These are phyloP conservation scores for Erigeron canadensis DNA, from an alignment of 129 eudicot species.

Conservation along the genomic window DNA sequence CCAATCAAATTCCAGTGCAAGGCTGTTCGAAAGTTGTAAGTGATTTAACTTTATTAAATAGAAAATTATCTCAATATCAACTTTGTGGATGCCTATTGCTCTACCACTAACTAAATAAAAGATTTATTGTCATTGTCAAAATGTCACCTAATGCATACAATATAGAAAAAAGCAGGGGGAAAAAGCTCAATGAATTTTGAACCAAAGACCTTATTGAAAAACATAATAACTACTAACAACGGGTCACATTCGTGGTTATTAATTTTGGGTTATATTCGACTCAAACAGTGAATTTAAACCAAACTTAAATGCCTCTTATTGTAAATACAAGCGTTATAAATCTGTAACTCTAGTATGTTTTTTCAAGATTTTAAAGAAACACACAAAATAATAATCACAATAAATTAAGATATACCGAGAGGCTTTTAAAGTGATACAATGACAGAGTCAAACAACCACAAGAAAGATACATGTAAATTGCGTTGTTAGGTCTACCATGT, in stretches of 20 bases:
- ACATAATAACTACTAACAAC: too few relatives aligned
- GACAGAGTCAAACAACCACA: slow-evolving; percentile 29
- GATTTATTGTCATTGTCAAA: background rate
- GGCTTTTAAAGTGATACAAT: slow-evolving; percentile 21
- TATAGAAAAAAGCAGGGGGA: too few relatives aligned
- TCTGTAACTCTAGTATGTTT: too few relatives aligned
- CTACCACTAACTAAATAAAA: slow-evolving; percentile 14
- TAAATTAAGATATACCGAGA: background rate
- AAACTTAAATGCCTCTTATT: too few relatives aligned
- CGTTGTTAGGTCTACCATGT: slow-evolving; percentile 29
- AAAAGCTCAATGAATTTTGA: too few relatives aligned
- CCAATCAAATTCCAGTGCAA: slow-evolving; percentile 20
- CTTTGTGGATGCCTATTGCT: slow-evolving; percentile 13
- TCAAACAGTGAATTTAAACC: background rate
- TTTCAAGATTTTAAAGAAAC: too few relatives aligned
- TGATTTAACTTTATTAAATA: background rate
- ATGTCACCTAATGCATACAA: background rate
- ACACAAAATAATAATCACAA: background rate
- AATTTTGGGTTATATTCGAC: background rate
- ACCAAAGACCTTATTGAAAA: too few relatives aligned
- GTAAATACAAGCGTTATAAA: too few relatives aligned
- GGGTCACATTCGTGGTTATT: too few relatives aligned
- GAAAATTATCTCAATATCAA: background rate
- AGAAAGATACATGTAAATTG: slow-evolving; percentile 6
- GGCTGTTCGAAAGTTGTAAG: slow-evolving; percentile 28